Conservation (phyloP, 1,284 basidiomycete genomes). For the Naganishia liquefaciens region DNA sequence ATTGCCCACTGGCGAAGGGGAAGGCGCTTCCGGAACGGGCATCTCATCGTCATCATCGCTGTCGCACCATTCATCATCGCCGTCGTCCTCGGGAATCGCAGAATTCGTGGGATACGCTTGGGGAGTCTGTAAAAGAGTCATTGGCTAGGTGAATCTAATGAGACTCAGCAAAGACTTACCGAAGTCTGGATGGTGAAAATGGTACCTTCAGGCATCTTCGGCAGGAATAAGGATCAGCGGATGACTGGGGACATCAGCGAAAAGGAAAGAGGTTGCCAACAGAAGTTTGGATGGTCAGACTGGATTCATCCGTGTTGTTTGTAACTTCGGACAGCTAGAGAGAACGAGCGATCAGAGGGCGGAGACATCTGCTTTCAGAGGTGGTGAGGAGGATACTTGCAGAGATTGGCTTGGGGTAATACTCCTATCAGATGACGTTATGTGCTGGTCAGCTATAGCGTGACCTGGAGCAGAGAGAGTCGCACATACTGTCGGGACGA, state of each 20-base stretch:
- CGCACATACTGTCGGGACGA: too few relatives aligned
- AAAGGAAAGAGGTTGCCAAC: neutral
- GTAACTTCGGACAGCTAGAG: neutral
- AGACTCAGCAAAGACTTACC: neutral
- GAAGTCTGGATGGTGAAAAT: conserved; percentile 9
- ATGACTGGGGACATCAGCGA: neutral
- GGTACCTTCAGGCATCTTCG: neutral
- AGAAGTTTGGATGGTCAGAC: conserved; percentile 11
- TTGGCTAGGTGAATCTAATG: neutral
- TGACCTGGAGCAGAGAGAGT: too few relatives aligned
- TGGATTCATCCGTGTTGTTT: neutral
- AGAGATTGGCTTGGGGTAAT: too few relatives aligned
- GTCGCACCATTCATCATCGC: conserved; percentile 6
- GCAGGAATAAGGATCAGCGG: neutral
- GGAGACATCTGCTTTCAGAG: too few relatives aligned
- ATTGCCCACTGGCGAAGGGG: too few relatives aligned
- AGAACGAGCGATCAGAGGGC: neutral
- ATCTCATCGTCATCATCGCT: conserved; percentile 2
- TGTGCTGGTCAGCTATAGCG: too few relatives aligned
- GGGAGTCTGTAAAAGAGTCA: neutral
- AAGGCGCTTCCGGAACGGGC: neutral
- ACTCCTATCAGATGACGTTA: too few relatives aligned
- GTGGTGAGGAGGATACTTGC: too few relatives aligned
- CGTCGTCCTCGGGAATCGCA: neutral
- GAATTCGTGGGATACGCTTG: neutral